These are phyloP conservation scores for Amanita exitialis DNA, from an alignment of 768 basidiomycete species.

Conservation along the genomic window DNA sequence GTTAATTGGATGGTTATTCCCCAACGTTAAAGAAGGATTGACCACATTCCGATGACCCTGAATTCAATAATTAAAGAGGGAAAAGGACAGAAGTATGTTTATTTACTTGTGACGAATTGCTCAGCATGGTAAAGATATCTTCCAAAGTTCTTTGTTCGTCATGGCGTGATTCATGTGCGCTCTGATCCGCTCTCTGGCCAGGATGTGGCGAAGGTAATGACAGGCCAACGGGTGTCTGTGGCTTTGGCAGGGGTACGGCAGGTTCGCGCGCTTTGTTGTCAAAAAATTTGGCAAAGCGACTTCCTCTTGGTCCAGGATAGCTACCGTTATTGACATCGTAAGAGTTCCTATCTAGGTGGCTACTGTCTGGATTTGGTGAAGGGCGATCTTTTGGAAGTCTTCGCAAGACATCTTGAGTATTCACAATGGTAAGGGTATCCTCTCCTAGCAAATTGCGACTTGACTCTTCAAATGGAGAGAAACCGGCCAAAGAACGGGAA, in stretches of 20 bases:
- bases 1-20: slow-evolving; percentile 21
- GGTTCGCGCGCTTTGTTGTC: slow-evolving; percentile 57
- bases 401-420: slow-evolving; percentile 10
- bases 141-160: slow-evolving; percentile 59
- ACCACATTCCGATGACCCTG: slow-evolving; percentile 22
- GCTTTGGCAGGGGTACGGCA: slow-evolving; percentile 22
- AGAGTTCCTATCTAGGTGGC: background rate
- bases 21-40: slow-evolving; percentile 15
- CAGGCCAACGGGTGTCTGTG: slow-evolving; percentile 25
- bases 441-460: slow-evolving; percentile 16
- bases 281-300: slow-evolving; percentile 83
- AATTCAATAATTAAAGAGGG: slow-evolving; percentile 3
- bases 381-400: slow-evolving; percentile 11
- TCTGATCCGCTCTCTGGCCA: slow-evolving; percentile 37
- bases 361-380: slow-evolving; percentile 5
- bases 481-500: slow-evolving; percentile 23
- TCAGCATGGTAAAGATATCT: slow-evolving; percentile 75
- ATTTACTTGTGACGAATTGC: slow-evolving; percentile 63
- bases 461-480: slow-evolving; percentile 52
- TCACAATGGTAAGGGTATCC: slow-evolving; percentile 7
- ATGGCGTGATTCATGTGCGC: slow-evolving; percentile 21
- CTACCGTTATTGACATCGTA: slow-evolving; percentile 27
- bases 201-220: slow-evolving; percentile 36
- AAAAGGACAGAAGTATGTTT: background rate
- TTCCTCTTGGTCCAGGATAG: slow-evolving; percentile 54